Evolutionary conservation across 2,329 filamentous ascomycete genomes (phyloP), one percentile per base, ranked within the genome.

Genomic region (Graphilbum fragrans): DNA sequence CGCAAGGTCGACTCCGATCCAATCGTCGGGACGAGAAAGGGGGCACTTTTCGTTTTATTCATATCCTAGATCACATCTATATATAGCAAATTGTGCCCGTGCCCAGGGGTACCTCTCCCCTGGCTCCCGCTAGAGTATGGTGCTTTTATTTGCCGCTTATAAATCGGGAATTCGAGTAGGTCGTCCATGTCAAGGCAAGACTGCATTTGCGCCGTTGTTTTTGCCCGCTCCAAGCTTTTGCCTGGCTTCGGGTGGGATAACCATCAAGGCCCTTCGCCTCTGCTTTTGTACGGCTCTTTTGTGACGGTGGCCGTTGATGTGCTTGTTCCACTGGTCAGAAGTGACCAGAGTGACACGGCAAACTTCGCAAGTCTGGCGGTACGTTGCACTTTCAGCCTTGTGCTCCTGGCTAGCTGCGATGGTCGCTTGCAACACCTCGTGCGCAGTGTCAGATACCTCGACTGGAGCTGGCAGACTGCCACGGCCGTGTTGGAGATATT

Each of bases 261-360:
- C 46, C 18, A 60, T 44, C 10, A 61, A 46, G 2, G 57, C 54
- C 2, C 49, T 52, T 19, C 45, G 50, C 39, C 53, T 57, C 36
- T 50, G 53, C 35, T 45, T 48, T 29, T 49, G 51, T 16, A 59
- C 11, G 7, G 44, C 49, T 2, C 53, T 48, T 10, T 45, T 47
- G 47, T 72, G 69, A 18, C 55, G 57, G 38, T 58, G 59, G 33
- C 67, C 63, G 18, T 61, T 61, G 12, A 72, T 46, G 49, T 74
- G 70, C 36, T 49, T 52, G 41, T 61, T 49, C 69, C 69, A 72
- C 43, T 64, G 53, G 45, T 70, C 63, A 47, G 79, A 72, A 3
- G 71, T 75, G 41, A 79, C 55, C 5, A 70, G 59, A 19, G 76
- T 74, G 43, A 73, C 72, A 50, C 86, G 63, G 54, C 92, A 98